Conservation (phyloP, 805 yeast genomes). For the Lachancea meyersii region DNA sequence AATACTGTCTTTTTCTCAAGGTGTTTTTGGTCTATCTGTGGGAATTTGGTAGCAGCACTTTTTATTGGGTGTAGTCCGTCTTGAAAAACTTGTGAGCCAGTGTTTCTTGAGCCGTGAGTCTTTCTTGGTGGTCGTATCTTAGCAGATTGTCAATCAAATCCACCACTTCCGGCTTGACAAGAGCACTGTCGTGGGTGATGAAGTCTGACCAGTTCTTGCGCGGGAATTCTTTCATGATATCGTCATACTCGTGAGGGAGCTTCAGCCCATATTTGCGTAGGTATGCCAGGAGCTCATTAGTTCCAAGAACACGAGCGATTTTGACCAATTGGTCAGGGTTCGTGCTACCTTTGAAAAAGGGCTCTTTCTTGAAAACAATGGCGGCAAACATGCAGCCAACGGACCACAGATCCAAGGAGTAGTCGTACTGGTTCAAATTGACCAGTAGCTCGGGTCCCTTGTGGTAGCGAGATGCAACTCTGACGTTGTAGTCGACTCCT, state of each 20-base stretch:
- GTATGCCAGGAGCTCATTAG: slow-evolving; percentile 64
- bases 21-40: background rate
- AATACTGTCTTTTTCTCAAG: background rate
- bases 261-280: slow-evolving; percentile 61
- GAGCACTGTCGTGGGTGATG: slow-evolving; percentile 47
- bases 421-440: slow-evolving; percentile 77
- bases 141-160: slow-evolving; percentile 70
- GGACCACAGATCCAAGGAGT: slow-evolving; percentile 86
- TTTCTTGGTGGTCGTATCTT: slow-evolving; percentile 79
- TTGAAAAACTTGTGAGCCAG: slow-evolving; percentile 69
- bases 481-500: slow-evolving; percentile 81
- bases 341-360: slow-evolving; percentile 87
- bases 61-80: slow-evolving; percentile 12
- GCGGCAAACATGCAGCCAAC: slow-evolving; percentile 89
- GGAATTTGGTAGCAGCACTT: background rate
- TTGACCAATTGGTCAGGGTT: slow-evolving; percentile 89
- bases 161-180: slow-evolving; percentile 49
- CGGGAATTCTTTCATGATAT: slow-evolving; percentile 56
- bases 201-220: slow-evolving; percentile 65
- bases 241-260: slow-evolving; percentile 74
- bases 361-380: slow-evolving; percentile 81
- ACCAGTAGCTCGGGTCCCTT: slow-evolving; percentile 89
- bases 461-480: slow-evolving; percentile 87
- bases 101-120: slow-evolving; percentile 85
- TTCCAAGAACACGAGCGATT: slow-evolving; percentile 82